Percentiles rank a stretch among this genome's conserved stretches.
phyloP scores from a whole-genome alignment of 108 stramenopile genomes.

The Cyclotella sp. region DNA sequence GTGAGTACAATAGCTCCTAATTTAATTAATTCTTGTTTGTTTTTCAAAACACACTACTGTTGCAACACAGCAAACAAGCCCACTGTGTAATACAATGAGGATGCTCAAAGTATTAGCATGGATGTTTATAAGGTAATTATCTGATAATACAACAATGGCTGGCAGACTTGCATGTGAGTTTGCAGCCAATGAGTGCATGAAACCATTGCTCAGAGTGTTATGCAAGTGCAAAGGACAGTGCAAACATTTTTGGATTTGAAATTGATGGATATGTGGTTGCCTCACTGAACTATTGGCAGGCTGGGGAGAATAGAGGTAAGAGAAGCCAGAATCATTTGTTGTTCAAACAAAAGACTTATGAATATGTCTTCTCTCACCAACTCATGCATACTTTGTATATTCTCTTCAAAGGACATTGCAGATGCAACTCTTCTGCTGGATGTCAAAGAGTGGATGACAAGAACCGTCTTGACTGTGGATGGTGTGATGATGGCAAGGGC shows the following conservation, averaged over 20 bases:
- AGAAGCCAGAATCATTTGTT: not conserved
- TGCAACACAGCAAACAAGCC: too few species aligned
- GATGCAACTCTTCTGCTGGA: conserved; percentile 56
- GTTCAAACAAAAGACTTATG: not conserved
- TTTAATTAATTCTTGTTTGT: too few species aligned
- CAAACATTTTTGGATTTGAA: conserved; percentile 35
- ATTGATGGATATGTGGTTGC: conserved; percentile 54
- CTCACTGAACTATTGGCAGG: conserved; percentile 47
- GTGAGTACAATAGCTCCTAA: too few species aligned
- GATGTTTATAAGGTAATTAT: too few species aligned
- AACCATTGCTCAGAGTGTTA: conserved; percentile 66
- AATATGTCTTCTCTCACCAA: not conserved
- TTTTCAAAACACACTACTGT: too few species aligned
- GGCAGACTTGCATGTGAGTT: conserved; percentile 57
- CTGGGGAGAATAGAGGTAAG: conserved; percentile 55
- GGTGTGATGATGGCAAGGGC: conserved; percentile 69
- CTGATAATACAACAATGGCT: too few species aligned
- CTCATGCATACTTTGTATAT: not conserved
- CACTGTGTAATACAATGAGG: too few species aligned
- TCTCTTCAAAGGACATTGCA: conserved; percentile 48
- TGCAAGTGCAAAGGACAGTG: conserved; percentile 67
- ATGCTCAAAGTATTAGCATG: too few species aligned
- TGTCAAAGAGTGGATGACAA: conserved; percentile 70
- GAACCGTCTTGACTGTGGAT: conserved; percentile 65
- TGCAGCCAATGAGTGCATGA: conserved; percentile 56